Conservation (phyloP, 164 flowering plant species). For the Vitis rupestris region DNA sequence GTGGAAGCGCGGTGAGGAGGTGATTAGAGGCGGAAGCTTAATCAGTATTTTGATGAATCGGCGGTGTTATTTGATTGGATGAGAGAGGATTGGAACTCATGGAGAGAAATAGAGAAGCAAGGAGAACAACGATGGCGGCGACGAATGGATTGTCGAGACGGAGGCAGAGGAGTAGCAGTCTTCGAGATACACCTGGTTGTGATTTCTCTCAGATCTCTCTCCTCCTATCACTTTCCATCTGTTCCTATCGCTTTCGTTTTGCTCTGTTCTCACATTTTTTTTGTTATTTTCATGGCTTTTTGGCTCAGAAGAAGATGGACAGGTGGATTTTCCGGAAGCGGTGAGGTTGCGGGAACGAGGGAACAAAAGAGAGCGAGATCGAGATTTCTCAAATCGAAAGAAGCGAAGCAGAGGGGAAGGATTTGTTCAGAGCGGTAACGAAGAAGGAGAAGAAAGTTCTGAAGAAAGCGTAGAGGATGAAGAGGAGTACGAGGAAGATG, state of each 20-base stretch:
- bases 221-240: not conserved
- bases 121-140: slow-evolving; percentile 17
- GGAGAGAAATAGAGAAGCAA: slow-evolving; percentile 30
- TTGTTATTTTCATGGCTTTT: not conserved
- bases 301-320: slow-evolving; percentile 17
- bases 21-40: no score
- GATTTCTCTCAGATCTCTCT: not conserved
- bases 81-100: slow-evolving; percentile 3
- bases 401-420: slow-evolving; percentile 23
- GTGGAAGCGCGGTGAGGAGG: no score
- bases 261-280: not conserved
- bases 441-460: slow-evolving; percentile 17
- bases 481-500: slow-evolving; percentile 23
- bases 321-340: slow-evolving; percentile 20
- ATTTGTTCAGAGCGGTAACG: not conserved
- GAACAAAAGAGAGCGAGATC: slow-evolving; percentile 22
- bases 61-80: no score
- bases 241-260: not conserved
- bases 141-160: slow-evolving; percentile 23
- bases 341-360: slow-evolving; percentile 16
- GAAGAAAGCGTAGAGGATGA: slow-evolving; percentile 19
- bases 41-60: no score
- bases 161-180: slow-evolving; percentile 16
- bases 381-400: slow-evolving; percentile 13
- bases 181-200: slow-evolving; percentile 17